Percentiles rank a stretch among this genome's conserved stretches.
Evolutionary conservation across 345 rosid species (phyloP).

Genomic region (Populus alba): DNA sequence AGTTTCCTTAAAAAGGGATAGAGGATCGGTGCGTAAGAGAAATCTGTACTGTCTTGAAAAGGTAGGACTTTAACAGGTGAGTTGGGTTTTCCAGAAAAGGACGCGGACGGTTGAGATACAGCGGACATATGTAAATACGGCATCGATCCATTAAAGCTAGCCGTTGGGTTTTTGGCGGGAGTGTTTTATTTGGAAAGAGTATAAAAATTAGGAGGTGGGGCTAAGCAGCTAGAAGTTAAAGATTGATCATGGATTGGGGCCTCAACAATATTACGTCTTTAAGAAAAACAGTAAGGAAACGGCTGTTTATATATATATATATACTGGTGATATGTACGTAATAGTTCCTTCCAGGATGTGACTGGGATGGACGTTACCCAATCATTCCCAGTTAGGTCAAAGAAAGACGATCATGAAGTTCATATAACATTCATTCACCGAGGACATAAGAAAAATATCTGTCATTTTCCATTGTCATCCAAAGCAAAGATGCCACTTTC

Average conservation of each 20-base stretch:
- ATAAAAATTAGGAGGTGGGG: neutral
- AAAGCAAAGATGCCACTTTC: neutral
- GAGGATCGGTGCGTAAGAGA: no score
- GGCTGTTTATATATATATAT: no score
- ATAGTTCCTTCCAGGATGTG: neutral
- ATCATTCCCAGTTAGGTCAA: neutral
- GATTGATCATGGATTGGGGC: no score
- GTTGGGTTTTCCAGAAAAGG: no score
- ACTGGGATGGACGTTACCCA: neutral
- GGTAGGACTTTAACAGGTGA: neutral
- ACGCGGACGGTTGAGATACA: slow-evolving; percentile 9
- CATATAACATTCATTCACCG: neutral
- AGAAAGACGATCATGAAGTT: neutral
- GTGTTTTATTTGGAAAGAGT: neutral
- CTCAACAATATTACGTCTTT: no score
- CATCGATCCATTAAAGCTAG: neutral
- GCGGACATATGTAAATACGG: neutral
- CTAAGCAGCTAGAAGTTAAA: neutral
- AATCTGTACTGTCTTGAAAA: no score
- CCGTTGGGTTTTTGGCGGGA: neutral
- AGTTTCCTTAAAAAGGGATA: no score
- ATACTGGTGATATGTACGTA: no score
- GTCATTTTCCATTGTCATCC: neutral
- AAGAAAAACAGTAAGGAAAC: no score
- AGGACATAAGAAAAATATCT: neutral